These are phyloP conservation scores for Acanthamoeba culbertsoni DNA, from an alignment of 208 protist species.

Conservation along the genomic window DNA sequence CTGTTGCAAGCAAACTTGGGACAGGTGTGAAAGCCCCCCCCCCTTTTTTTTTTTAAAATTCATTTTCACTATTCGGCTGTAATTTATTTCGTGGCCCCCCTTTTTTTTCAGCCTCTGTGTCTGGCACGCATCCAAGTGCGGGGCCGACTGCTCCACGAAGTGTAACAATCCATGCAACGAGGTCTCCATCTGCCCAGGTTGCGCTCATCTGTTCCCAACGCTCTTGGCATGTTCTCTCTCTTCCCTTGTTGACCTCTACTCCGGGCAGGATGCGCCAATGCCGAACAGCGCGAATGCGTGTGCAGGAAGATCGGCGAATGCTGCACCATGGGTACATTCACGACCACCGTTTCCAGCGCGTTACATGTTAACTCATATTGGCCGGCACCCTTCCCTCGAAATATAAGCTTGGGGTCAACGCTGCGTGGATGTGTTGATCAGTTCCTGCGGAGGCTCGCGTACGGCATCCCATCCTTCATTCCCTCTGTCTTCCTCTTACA, in stretches of 20 bases:
- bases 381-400: too few relatives aligned
- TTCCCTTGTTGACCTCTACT: background rate
- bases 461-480: background rate
- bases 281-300: background rate
- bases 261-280: background rate
- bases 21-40: too few relatives aligned
- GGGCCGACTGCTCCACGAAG: background rate
- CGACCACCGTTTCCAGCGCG: background rate
- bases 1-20: too few relatives aligned
- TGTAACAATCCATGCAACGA: constrained; percentile 2
- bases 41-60: background rate
- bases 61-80: background rate
- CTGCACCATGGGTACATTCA: background rate
- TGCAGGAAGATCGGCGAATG: background rate
- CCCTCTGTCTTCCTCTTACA: background rate
- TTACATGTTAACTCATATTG: too few relatives aligned
- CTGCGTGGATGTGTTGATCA: background rate
- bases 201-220: background rate
- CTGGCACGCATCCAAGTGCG: background rate
- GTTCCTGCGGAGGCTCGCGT: background rate
- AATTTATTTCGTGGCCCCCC: background rate
- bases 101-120: background rate
- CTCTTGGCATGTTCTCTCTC: background rate
- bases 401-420: background rate
- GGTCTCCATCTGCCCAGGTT: constrained; percentile 11